These are phyloP conservation scores for Anthracocystis panici-leucophaei DNA, from an alignment of 1,284 basidiomycete species.

Conservation along the genomic window DNA sequence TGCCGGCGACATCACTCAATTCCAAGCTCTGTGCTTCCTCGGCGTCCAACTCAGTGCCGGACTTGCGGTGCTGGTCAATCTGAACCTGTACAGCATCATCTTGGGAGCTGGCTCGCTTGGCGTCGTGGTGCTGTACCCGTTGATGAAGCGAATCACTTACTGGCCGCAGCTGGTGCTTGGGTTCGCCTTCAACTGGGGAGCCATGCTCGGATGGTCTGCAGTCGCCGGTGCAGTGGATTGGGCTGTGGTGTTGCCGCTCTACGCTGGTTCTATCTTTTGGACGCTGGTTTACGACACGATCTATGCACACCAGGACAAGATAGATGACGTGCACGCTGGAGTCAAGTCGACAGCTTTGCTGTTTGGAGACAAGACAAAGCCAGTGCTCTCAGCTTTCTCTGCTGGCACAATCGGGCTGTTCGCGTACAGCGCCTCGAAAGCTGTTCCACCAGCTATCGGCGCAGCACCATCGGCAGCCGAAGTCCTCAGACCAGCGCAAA, in stretches of 20 bases:
- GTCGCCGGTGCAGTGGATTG: conserved; percentile 86
- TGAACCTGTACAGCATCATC: conserved; percentile 94
- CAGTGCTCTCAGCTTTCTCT: conserved; percentile 82
- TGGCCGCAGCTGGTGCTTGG: conserved; percentile 87
- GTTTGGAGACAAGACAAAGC: conserved; percentile 79
- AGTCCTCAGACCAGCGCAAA: conserved; percentile 8
- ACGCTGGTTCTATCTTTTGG: conserved; percentile 90
- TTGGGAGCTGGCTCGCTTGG: conserved; percentile 90
- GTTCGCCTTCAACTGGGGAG: conserved; percentile 97
- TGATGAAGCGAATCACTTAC: conserved; percentile 97
- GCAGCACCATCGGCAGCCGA: conserved; percentile 16
- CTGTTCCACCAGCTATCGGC: conserved; percentile 22
- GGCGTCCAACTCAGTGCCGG: conserved; percentile 85
- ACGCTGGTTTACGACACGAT: conserved; percentile 97
- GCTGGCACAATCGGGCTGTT: conserved; percentile 81
- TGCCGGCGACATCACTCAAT: conserved; percentile 81
- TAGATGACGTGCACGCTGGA: conserved; percentile 86
- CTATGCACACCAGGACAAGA: conserved; percentile 98
- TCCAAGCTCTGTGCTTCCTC: conserved; percentile 85
- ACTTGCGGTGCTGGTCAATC: conserved; percentile 87
- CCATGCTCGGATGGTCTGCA: conserved; percentile 94
- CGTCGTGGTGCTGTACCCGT: conserved; percentile 88
- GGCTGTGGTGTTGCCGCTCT: conserved; percentile 80
- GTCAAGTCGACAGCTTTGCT: conserved; percentile 95
- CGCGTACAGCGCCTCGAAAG: conserved; percentile 74